Evolutionary conservation across 140 eudicot genomes (phyloP), one percentile per base, ranked within the genome.

Genomic region (Stevia rebaudiana): DNA sequence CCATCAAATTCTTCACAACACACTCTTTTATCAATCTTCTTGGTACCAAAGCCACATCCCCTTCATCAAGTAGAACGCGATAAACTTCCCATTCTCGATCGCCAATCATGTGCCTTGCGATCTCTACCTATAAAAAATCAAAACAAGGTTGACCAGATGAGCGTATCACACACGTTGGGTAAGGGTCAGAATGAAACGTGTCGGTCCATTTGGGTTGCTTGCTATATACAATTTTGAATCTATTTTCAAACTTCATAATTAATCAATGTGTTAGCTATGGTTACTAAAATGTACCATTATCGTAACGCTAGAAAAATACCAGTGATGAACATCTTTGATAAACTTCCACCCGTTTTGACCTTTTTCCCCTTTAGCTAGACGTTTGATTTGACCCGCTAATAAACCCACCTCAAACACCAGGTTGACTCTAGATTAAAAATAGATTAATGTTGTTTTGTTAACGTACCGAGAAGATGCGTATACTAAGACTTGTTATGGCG

Each of bases 51-150:
- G 60, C 70, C 48, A 40, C 72, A 16, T 83, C 90, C 56, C 85
- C 80, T 76, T 88, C 96, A 15, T 85, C 86, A 0, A 85, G 84
- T 48, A 78, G 63, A 67, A 88, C 73, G 51, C 88, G 79, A 69
- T 88, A 88, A n/a, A 88, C 90, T 78, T 88, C 94, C 87, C 96
- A 80, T 60, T 88, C 88, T 9, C 90, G 82, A 60, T 82, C 90
- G 10, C 78, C 66, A 48, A 80, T 85, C 36, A 55, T 52, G 43
- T 76, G 90, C 52, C 96, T 82, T 8, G 83, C 90, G 0, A 88
- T 83, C 74, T 85, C 94, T 42, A 79, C 96, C 96, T 88, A 42
- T 19, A 73, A 8, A 71, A 56, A 11, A 6, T n/a, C 31, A 51
- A 48, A 8, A 3, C 18, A 59, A 12, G 18, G 15, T 15, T 16